Percentiles rank a stretch among this genome's conserved stretches.
These are phyloP conservation scores for Sporothrix euskadiensis DNA, from an alignment of 2,329 filamentous ascomycete genomes.

Conservation along the genomic window DNA sequence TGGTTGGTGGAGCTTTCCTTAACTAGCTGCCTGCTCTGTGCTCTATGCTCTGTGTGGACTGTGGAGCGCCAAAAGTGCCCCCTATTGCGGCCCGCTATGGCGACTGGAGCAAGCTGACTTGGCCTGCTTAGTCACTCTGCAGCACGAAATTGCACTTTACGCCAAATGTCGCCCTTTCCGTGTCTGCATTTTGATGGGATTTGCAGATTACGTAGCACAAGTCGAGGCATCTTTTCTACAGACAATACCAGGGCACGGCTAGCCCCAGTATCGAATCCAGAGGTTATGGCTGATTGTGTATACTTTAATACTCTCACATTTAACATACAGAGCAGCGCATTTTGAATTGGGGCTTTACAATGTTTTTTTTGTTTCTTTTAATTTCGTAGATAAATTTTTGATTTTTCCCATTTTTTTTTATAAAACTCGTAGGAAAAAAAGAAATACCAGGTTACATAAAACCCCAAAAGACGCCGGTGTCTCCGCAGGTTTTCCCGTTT, in stretches of 20 bases:
- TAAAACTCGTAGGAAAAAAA: slow-evolving; percentile 28
- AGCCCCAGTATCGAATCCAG: no score
- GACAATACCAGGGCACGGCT: not conserved
- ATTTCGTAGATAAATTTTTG: slow-evolving; percentile 17
- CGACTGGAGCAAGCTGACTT: not conserved
- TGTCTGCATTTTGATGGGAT: not conserved
- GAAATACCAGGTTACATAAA: slow-evolving; percentile 25
- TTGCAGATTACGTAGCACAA: not conserved
- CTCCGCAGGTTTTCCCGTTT: slow-evolving; percentile 23
- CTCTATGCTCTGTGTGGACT: not conserved
- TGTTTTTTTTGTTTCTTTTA: slow-evolving; percentile 23
- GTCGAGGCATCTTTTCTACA: not conserved
- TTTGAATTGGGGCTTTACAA: not conserved
- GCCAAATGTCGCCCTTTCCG: not conserved
- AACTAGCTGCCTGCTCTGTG: slow-evolving; percentile 5
- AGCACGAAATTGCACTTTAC: not conserved
- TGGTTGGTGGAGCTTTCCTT: slow-evolving; percentile 14
- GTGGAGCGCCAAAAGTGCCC: not conserved
- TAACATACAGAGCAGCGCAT: not conserved
- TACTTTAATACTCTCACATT: no score
- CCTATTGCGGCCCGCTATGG: not conserved
- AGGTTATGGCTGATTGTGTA: not conserved
- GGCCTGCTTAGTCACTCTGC: not conserved
- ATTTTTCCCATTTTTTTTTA: slow-evolving; percentile 20
- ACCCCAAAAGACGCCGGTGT: slow-evolving; percentile 30